These are phyloP conservation scores for Aurifilum marmelostoma DNA, from an alignment of 2,329 filamentous ascomycete genomes.

Conservation along the genomic window DNA sequence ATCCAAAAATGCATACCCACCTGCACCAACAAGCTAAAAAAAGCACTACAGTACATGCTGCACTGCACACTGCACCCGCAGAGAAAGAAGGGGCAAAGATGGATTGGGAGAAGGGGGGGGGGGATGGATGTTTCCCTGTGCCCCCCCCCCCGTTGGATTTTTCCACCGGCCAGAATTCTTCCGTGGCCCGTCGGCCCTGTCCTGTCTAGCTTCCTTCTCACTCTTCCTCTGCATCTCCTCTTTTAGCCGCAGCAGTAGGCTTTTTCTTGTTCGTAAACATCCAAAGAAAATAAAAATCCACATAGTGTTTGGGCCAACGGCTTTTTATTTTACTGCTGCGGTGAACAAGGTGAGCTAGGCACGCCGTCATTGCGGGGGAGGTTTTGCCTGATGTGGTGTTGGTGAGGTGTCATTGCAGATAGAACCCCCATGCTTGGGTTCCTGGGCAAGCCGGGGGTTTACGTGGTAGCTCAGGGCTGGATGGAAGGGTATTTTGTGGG, in stretches of 20 bases:
- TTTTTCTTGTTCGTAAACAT: no score
- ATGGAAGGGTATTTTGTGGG: neutral
- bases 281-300: neutral
- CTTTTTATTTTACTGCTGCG: neutral
- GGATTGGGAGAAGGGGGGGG: neutral
- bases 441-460: neutral
- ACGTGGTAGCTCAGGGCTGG: no score
- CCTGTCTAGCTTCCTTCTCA: neutral
- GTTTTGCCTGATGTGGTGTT: neutral
- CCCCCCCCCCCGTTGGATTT: neutral
- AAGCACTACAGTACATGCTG: no score
- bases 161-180: slow-evolving; percentile 13
- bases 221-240: no score
- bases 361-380: slow-evolving; percentile 3
- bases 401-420: slow-evolving; percentile 1
- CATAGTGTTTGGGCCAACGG: neutral
- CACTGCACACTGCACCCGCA: no score
- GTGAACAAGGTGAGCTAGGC: neutral
- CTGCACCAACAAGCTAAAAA: neutral
- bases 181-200: neutral
- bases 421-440: neutral
- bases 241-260: slow-evolving; percentile 9
- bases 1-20: neutral
- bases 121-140: no score
- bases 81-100: no score